These are phyloP conservation scores for Magnaporthiopsis rhizophila DNA, from an alignment of 2,329 filamentous ascomycete genomes.

Conservation along the genomic window DNA sequence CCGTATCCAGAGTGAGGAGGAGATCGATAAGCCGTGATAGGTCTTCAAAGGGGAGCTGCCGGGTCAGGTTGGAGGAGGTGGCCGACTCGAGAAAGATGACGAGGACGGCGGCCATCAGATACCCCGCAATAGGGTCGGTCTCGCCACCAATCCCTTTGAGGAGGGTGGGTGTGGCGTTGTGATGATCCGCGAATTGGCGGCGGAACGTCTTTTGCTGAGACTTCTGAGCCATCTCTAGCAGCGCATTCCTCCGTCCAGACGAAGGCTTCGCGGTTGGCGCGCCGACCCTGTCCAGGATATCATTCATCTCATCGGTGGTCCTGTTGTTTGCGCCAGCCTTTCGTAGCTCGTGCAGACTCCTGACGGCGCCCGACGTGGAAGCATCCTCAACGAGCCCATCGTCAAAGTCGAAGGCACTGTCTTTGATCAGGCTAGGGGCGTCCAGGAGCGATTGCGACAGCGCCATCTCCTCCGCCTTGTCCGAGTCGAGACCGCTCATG, in stretches of 20 bases:
- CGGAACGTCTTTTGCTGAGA: constrained; percentile 56
- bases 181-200: constrained; percentile 65
- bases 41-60: constrained; percentile 46
- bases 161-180: constrained; percentile 58
- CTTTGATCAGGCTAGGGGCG: constrained; percentile 15
- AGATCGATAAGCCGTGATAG: constrained; percentile 46
- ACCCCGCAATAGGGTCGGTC: constrained; percentile 53
- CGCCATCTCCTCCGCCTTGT: constrained; percentile 16
- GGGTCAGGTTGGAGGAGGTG: constrained; percentile 51
- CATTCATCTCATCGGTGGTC: constrained; percentile 58
- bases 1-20: constrained; percentile 44
- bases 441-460: constrained; percentile 17
- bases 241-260: constrained; percentile 47
- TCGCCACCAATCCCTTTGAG: constrained; percentile 53
- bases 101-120: constrained; percentile 56
- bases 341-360: constrained; percentile 57
- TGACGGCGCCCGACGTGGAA: constrained; percentile 41
- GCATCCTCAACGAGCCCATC: constrained; percentile 35
- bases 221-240: constrained; percentile 53
- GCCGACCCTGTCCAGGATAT: constrained; percentile 54
- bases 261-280: constrained; percentile 34
- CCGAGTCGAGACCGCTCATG: constrained; percentile 12
- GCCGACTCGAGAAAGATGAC: constrained; percentile 53
- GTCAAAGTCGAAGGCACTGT: constrained; percentile 26
- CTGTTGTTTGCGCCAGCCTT: constrained; percentile 60